phyloP scores from a whole-genome alignment of 108 stramenopile genomes.

The Pseudonitzschia delicatissima region DNA sequence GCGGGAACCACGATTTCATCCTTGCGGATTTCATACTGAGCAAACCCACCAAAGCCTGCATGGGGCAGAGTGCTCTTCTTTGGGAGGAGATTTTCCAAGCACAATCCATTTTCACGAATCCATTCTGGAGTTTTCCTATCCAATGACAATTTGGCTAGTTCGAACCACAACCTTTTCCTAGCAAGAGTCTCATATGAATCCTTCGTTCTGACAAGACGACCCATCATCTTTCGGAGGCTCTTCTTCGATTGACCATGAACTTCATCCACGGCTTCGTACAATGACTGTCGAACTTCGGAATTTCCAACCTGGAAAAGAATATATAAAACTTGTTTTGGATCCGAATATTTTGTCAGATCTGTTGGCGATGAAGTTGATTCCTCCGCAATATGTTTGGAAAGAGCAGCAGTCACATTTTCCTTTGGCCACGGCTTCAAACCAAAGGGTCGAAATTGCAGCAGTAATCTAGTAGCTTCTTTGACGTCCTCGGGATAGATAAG shows the following conservation, averaged over 20 bases:
- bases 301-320: background rate
- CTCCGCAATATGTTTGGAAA: background rate
- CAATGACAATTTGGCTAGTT: background rate
- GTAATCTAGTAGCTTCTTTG: background rate
- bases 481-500: constrained; percentile 9
- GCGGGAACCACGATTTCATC: constrained; percentile 32
- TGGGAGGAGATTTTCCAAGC: constrained; percentile 33
- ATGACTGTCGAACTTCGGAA: background rate
- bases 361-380: constrained; percentile 4
- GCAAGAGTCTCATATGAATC: constrained; percentile 5
- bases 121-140: constrained; percentile 31
- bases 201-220: background rate
- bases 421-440: constrained; percentile 11
- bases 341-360: background rate
- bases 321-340: background rate
- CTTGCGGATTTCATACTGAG: constrained; percentile 28
- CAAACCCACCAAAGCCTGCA: constrained; percentile 78
- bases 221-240: background rate
- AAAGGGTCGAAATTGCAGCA: background rate
- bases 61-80: constrained; percentile 47
- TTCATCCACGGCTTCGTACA: background rate
- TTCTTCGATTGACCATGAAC: background rate
- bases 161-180: constrained; percentile 9
- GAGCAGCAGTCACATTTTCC: background rate
- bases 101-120: constrained; percentile 44